Percentiles rank a stretch among this genome's conserved stretches.
Evolutionary conservation across 495 filamentous ascomycete species (phyloP).

Genomic region (Tuber indicum): DNA sequence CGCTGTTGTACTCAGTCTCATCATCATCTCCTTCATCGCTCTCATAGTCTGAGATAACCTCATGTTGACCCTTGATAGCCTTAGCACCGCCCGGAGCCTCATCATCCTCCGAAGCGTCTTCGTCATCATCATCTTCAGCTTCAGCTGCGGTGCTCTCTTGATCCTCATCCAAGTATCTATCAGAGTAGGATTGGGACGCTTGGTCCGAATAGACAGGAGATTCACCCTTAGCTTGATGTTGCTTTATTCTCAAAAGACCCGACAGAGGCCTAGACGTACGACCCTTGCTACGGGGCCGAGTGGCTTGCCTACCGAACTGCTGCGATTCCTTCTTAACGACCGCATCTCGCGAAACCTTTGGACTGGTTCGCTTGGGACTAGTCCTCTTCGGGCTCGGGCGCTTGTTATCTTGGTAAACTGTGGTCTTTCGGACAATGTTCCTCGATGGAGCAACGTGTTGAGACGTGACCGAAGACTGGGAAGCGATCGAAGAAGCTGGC

Average conservation of each 20-base stretch:
- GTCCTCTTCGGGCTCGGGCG: conserved; percentile 27
- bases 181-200: conserved; percentile 39
- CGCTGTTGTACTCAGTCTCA: conserved; percentile 23
- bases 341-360: conserved; percentile 39
- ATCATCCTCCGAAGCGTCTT: conserved; percentile 31
- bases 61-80: conserved; percentile 13
- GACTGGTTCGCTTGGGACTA: conserved; percentile 36
- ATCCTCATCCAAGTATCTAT: conserved; percentile 40
- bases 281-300: conserved; percentile 26
- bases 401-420: conserved; percentile 60
- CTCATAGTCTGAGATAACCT: conserved; percentile 37
- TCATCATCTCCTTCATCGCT: conserved; percentile 37
- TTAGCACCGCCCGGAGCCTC: conserved; percentile 27
- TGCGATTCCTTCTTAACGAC: conserved; percentile 38
- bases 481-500: conserved; percentile 19
- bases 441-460: conserved; percentile 39
- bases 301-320: conserved; percentile 21
- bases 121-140: conserved; percentile 35
- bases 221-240: conserved; percentile 29
- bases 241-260: conserved; percentile 29
- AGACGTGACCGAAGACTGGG: conserved; percentile 15
- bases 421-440: conserved; percentile 55
- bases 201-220: conserved; percentile 39
- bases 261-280: conserved; percentile 32
- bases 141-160: conserved; percentile 35